Evolutionary conservation across 202 grass and related monocot species (phyloP).

Genomic region (Miscanthus sacchariflorus): DNA sequence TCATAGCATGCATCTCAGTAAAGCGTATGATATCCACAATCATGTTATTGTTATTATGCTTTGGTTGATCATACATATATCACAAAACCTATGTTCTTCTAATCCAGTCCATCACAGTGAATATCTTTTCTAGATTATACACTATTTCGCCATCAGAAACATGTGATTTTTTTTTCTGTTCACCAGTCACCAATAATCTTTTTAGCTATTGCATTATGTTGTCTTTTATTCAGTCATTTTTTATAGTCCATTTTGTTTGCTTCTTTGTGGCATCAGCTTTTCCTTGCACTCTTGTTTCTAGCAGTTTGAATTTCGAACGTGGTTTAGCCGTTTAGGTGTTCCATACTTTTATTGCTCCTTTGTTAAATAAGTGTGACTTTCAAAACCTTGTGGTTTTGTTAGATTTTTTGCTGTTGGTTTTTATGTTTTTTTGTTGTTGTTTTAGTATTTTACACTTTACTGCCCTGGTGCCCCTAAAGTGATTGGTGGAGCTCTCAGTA

Average conservation of each 20-base stretch:
- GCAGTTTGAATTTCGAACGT: background rate
- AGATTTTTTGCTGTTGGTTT: background rate
- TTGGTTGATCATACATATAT: background rate
- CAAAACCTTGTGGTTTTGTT: background rate
- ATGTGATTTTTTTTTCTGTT: conserved; percentile 24
- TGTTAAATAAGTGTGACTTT: background rate
- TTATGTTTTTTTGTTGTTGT: background rate
- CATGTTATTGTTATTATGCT: background rate
- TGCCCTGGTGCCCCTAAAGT: background rate
- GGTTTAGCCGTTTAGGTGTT: conserved; percentile 4
- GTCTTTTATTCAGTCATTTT: background rate
- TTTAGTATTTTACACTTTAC: background rate
- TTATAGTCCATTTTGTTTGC: background rate
- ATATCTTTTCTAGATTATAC: background rate
- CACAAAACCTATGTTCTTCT: background rate
- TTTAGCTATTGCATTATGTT: background rate
- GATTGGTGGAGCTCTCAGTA: background rate
- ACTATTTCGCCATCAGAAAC: background rate
- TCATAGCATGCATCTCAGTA: background rate
- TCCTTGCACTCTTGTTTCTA: background rate
- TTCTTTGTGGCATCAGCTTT: background rate
- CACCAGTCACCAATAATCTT: background rate
- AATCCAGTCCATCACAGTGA: background rate
- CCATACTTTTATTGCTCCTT: background rate
- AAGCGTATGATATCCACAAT: background rate